phyloP scores from a whole-genome alignment of 169 alveolate species.

The Plasmodium chabaudi region DNA sequence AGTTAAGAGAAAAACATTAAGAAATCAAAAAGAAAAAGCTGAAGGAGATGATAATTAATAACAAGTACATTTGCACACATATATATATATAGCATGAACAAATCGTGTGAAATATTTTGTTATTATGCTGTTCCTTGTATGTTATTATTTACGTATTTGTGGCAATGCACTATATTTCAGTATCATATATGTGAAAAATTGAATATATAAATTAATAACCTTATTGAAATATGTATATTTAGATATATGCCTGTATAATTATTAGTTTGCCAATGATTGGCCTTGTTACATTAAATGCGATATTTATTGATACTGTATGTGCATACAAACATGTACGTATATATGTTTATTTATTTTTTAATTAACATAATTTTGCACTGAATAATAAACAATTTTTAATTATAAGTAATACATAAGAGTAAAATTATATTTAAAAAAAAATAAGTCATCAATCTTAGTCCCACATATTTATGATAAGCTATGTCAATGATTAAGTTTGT shows the following conservation, averaged over 20 bases:
- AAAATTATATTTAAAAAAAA: too few relatives aligned
- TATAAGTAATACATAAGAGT: too few relatives aligned
- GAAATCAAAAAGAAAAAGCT: conserved; percentile 72
- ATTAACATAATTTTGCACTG: too few relatives aligned
- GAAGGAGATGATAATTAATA: conserved; percentile 32
- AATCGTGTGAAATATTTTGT: too few relatives aligned
- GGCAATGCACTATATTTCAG: too few relatives aligned
- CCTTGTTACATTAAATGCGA: too few relatives aligned
- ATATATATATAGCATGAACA: conserved; percentile 1
- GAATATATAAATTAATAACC: neutral
- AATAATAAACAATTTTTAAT: too few relatives aligned
- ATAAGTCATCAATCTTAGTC: too few relatives aligned
- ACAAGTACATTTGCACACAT: conserved; percentile 3
- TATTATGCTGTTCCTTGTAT: too few relatives aligned
- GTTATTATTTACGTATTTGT: too few relatives aligned
- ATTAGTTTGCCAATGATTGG: neutral
- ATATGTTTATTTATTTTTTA: neutral
- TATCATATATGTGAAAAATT: neutral
- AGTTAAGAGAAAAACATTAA: conserved; percentile 93
- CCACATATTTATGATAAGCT: too few relatives aligned
- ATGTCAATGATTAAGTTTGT: too few relatives aligned
- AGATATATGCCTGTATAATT: neutral
- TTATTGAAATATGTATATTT: neutral
- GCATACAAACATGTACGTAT: neutral
- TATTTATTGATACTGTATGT: neutral